Evolutionary conservation across 768 basidiomycete genomes (phyloP), one percentile per base, ranked within the genome.

Genomic region (Pleurotus ostreatus): DNA sequence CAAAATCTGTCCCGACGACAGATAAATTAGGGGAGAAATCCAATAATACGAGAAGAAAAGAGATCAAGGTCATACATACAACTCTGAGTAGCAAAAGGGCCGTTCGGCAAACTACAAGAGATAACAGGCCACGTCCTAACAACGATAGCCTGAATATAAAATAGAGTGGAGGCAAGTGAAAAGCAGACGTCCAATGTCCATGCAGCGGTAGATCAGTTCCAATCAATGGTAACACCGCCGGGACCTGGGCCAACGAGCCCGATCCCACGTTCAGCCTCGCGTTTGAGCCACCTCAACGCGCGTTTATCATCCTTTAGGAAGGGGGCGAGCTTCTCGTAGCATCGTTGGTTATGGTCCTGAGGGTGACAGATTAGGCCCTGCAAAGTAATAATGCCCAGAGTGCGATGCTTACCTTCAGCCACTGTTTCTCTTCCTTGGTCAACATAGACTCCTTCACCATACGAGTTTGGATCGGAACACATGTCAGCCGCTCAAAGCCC

Each of bases 381-480:
- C n/a, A 13, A 47, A 30, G 38, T 30, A 60, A 58, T 34, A 49
- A 49, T 15, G 16, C 57, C 37, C 30, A 55, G 39, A 37, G 61
- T 40, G 40, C n/a, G 54, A 38, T 37, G 69, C 76, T 49, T 58
- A 84, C 85, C 76, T 88, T 89, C 48, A 98, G 65, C 96, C 96
- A 98, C 55, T 80, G 72, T 60, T 83, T 87, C 74, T 98, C 94
- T 58, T 89, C 87, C 66, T 87, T 90, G 15, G 88, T 84, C 55
- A 98, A 80, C 81, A 97, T 84, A 49, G 68, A 77, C 46, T 85
- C 88, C 66, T 92, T 89, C 51, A 98, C 86, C 84, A 98, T 89
- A 62, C 82, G 79, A 1, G 90, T 89, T 70, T 94, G 89, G 64
- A 98, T 97, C 3, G 96, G 96, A 8, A 98, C 94, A 72, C 90